Conservation (phyloP, 139 green algal species). For the Chlorella sp. region DNA sequence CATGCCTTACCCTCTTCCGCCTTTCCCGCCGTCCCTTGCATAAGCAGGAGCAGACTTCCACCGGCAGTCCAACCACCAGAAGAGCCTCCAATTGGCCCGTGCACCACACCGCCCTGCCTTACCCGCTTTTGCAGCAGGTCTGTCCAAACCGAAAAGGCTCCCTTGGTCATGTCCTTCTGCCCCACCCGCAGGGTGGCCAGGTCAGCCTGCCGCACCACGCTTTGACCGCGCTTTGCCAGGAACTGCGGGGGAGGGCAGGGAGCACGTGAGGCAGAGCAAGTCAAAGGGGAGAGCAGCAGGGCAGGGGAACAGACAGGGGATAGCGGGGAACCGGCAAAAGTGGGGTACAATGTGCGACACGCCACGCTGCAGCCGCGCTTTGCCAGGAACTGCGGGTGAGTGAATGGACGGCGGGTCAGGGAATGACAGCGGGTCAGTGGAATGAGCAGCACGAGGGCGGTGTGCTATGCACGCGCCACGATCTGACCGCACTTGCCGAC, state of each 20-base stretch:
- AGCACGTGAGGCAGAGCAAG: neutral
- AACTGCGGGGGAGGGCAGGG: conserved; percentile 59
- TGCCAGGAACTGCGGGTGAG: conserved; percentile 62
- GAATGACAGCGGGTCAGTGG: too few species aligned
- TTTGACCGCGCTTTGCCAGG: conserved; percentile 31
- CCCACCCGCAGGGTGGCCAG: conserved; percentile 59
- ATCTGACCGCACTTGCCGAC: conserved; percentile 22
- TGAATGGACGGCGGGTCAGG: too few species aligned
- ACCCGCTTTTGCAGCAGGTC: conserved; percentile 65
- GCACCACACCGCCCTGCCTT: neutral
- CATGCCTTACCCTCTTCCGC: too few species aligned
- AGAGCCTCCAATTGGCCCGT: neutral
- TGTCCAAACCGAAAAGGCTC: conserved; percentile 74
- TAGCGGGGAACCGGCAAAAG: too few species aligned
- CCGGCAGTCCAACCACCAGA: neutral
- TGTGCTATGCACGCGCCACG: conserved; percentile 35
- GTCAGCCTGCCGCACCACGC: conserved; percentile 47
- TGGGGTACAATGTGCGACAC: neutral
- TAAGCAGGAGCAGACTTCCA: neutral
- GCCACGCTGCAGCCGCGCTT: conserved; percentile 30
- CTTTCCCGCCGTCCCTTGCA: neutral
- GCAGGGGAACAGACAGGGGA: too few species aligned
- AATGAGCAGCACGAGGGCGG: too few species aligned
- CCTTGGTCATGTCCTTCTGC: conserved; percentile 83
- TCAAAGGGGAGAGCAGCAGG: too few species aligned